Base-by-base conservation (phyloP, 2,329 filamentous ascomycete genomes). In the Claviceps citrina region DNA sequence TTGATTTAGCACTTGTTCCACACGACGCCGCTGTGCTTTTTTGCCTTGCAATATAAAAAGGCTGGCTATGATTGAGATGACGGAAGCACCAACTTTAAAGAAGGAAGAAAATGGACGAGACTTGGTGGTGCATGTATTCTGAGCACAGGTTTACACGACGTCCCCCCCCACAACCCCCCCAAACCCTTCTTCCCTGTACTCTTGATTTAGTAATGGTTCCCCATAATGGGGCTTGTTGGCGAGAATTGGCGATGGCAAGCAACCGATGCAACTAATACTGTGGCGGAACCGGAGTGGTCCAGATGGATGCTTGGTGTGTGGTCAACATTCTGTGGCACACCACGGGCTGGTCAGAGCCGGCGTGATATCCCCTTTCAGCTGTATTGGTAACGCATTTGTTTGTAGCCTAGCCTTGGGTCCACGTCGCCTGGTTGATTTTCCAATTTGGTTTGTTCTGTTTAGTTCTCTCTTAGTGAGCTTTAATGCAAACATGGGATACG, bases 401-500 rank as follows among this genome's bases (percentile, higher is more conserved):
- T 50, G 50, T 52, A 47, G 48, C 49, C 46, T 51, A 47, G 52
- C 44, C 46, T 46, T 43, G 43, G 26, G 34, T 31, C 38, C 38
- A 40, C 19, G 43, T 39, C 39, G 36, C 42, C 47, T 46, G 47
- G 41, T 46, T 46, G 47, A 54, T 53, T 54, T 52, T 50, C 54
- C 57, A 62, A 63, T 58, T 60, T 62, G 62, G 66, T 54, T 51
- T 53, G 44, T 59, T 51, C 54, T 60, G n/a, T 63, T 64, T 59
- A 60, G 62, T 62, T 66, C 9, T 69, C 61, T 67, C 66, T 56
- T 74, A 73, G 62, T 72, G 65, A 62, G 65, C 66, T 72, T 64
- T 75, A 74, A 75, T 75, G 67, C 69, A 71, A 65, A 73, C 71
- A 72, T 71, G 65, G 66, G 61, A 63, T 63, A 61, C 61, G 60